Evolutionary conservation across 164 flowering plant genomes (phyloP).

Genomic region (Akebia trifoliata): DNA sequence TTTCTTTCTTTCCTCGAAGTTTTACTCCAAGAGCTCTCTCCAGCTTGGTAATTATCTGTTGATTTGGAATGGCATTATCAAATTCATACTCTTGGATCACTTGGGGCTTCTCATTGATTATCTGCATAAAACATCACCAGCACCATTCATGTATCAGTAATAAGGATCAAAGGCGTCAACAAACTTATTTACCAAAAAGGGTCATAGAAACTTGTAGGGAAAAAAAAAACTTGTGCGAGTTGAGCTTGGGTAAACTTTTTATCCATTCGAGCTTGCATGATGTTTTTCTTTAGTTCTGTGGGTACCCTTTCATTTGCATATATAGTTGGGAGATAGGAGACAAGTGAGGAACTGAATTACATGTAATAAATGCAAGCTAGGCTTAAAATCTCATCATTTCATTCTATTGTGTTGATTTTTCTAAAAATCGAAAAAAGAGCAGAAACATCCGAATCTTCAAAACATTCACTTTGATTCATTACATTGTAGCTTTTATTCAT

Average conservation of each 20-base stretch:
- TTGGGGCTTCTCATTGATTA: slow-evolving; percentile 97
- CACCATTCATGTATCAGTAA: too few species aligned
- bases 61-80: slow-evolving; percentile 98
- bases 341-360: too few species aligned
- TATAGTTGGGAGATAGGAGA: not conserved
- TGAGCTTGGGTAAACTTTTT: slow-evolving; percentile 95
- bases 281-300: slow-evolving; percentile 81
- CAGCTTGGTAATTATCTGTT: slow-evolving; percentile 80
- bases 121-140: slow-evolving; percentile 39
- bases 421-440: too few species aligned
- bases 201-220: slow-evolving; percentile 9
- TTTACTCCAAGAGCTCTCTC: slow-evolving; percentile 94
- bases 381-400: too few species aligned
- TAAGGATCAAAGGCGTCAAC: not conserved
- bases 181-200: not conserved
- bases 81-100: slow-evolving; percentile 94
- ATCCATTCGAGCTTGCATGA: slow-evolving; percentile 84
- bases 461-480: too few species aligned
- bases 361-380: too few species aligned
- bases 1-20: slow-evolving; percentile 87
- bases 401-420: too few species aligned
- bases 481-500: too few species aligned
- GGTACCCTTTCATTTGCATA: slow-evolving; percentile 77
- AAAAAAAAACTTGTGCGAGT: slow-evolving; percentile 68
- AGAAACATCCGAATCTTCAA: too few species aligned